These are phyloP conservation scores for Ustilago hordei DNA, from an alignment of 1,284 basidiomycete species.

Conservation along the genomic window DNA sequence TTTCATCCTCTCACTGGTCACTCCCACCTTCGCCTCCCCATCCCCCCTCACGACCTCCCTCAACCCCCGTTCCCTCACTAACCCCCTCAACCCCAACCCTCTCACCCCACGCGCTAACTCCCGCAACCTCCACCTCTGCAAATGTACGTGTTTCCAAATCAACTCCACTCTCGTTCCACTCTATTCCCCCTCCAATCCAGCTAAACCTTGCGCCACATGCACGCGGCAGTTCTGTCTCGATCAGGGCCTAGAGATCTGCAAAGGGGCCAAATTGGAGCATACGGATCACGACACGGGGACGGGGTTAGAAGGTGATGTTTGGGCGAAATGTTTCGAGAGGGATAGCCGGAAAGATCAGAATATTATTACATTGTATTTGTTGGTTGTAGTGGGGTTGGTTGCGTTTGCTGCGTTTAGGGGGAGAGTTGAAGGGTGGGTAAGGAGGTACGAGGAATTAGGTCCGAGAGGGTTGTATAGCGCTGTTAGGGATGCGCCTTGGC, in stretches of 20 bases:
- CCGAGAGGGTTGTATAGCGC: constrained; percentile 31
- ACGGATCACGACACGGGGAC: constrained; percentile 67
- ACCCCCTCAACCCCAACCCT: background rate
- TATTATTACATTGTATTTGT: constrained; percentile 63
- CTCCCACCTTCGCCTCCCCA: constrained; percentile 17
- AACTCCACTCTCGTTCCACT: constrained; percentile 68
- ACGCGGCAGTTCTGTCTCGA: constrained; percentile 69
- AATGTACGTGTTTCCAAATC: constrained; percentile 69
- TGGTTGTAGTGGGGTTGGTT: constrained; percentile 48
- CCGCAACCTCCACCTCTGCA: constrained; percentile 62
- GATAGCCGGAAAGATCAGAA: constrained; percentile 65
- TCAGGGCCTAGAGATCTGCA: constrained; percentile 62
- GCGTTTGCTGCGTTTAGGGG: constrained; percentile 30
- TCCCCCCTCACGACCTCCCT: constrained; percentile 1
- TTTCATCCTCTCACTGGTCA: constrained; percentile 18
- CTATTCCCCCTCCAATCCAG: constrained; percentile 49
- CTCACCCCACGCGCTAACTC: constrained; percentile 2
- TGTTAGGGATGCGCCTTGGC: constrained; percentile 39
- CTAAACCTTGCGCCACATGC: constrained; percentile 66
- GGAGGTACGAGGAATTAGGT: constrained; percentile 23
- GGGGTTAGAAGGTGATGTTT: constrained; percentile 68
- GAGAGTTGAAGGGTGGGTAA: constrained; percentile 24
- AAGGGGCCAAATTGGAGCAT: constrained; percentile 62
- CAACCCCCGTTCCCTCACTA: background rate
- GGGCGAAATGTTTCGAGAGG: constrained; percentile 68